These are phyloP conservation scores for Populus ilicifolia DNA, from an alignment of 345 rosid genomes.

Conservation along the genomic window DNA sequence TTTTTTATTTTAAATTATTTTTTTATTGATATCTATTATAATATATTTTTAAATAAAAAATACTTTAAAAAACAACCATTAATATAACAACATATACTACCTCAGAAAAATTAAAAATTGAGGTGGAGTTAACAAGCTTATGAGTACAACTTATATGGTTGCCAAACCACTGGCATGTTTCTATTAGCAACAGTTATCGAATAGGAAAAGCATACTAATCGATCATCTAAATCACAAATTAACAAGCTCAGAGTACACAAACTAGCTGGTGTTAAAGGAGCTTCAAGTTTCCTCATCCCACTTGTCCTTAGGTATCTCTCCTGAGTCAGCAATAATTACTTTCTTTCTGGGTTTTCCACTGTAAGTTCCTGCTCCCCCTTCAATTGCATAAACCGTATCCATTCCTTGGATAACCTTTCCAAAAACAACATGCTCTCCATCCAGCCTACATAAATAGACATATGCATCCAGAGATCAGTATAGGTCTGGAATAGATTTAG, in stretches of 20 bases:
- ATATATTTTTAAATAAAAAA: too few species aligned
- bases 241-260: slow-evolving; percentile 6
- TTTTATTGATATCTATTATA: fast-evolving
- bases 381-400: slow-evolving; percentile 80
- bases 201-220: not conserved
- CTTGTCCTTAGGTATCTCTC: slow-evolving; percentile 80
- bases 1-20: too few species aligned
- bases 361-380: slow-evolving; percentile 98
- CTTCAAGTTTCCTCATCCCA: slow-evolving; percentile 79
- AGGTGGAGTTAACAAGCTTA: not conserved
- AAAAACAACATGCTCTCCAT: slow-evolving; percentile 90
- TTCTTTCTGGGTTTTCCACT: slow-evolving; percentile 90
- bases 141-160: not conserved
- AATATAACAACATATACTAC: too few species aligned
- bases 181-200: not conserved
- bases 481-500: not conserved
- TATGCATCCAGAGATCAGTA: not conserved
- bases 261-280: not conserved
- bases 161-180: not conserved
- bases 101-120: not conserved
- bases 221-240: slow-evolving; percentile 12
- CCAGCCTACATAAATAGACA: slow-evolving; percentile 56
- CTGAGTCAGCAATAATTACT: slow-evolving; percentile 72
- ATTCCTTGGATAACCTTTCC: slow-evolving; percentile 94
- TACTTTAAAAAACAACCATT: too few species aligned